Conservation (phyloP, 495 filamentous ascomycete species). For the Talaromyces adpressus region DNA sequence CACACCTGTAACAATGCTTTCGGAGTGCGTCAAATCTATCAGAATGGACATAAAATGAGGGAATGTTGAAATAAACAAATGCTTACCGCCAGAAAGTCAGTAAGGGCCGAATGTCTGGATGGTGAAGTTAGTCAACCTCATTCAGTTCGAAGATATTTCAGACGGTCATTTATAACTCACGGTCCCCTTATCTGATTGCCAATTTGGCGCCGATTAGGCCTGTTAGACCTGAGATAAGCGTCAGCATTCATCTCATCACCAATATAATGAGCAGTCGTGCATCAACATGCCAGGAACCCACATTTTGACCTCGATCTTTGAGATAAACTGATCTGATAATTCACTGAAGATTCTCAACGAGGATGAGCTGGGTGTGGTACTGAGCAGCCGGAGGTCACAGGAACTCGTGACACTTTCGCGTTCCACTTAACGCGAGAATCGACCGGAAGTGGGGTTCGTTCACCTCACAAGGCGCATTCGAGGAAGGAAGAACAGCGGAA, state of each 20-base stretch:
- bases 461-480: not conserved
- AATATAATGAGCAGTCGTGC: not conserved
- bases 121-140: constrained; percentile 3
- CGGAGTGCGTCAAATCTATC: not conserved
- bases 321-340: not conserved
- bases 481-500: not conserved
- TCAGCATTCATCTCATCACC: not conserved
- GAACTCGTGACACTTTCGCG: constrained; percentile 39
- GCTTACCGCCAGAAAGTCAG: constrained; percentile 70
- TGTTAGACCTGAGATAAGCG: constrained; percentile 11
- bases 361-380: not conserved
- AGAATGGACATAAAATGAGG: not conserved
- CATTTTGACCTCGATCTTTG: not conserved
- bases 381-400: constrained; percentile 22
- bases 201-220: constrained; percentile 33
- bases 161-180: constrained; percentile 29
- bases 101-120: constrained; percentile 63
- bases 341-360: not conserved
- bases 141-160: not conserved
- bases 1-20: not conserved
- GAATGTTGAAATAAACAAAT: not conserved
- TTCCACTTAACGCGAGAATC: constrained; percentile 40
- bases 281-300: not conserved
- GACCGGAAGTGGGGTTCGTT: not conserved
- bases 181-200: constrained; percentile 55